Conservation (phyloP, 2,329 filamentous ascomycete genomes). For the Nemania sp. region DNA sequence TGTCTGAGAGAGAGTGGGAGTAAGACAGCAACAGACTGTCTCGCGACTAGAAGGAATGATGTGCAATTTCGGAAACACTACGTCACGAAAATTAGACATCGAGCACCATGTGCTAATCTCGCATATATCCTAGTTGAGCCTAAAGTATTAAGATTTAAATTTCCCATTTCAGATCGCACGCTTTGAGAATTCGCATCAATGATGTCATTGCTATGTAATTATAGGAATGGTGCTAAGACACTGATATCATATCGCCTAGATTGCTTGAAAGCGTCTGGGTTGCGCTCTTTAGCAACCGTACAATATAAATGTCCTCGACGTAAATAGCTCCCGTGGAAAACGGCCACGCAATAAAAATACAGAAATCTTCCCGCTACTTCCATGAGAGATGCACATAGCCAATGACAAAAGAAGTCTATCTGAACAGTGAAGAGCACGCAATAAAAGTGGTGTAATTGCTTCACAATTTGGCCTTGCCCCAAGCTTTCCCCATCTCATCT, state of each 20-base stretch:
- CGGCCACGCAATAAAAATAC: slow-evolving; percentile 2
- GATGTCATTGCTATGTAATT: slow-evolving; percentile 30
- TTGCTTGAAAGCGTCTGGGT: background rate
- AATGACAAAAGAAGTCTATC: slow-evolving; percentile 7
- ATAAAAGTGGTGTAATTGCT: background rate
- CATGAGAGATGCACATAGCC: background rate
- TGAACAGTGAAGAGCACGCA: background rate
- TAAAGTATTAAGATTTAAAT: background rate
- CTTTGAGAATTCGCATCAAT: slow-evolving; percentile 8
- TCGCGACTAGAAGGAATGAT: background rate
- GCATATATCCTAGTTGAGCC: background rate
- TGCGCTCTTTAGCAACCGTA: background rate
- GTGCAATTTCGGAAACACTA: slow-evolving; percentile 23
- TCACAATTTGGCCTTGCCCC: slow-evolving; percentile 49
- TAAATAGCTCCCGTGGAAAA: background rate
- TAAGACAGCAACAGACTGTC: background rate
- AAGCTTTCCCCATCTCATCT: slow-evolving; percentile 53
- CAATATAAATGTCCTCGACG: background rate
- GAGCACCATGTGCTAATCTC: slow-evolving; percentile 4
- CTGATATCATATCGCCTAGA: background rate
- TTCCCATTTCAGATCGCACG: background rate
- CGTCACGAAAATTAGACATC: slow-evolving; percentile 20
- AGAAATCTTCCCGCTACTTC: background rate
- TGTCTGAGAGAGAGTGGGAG: background rate
- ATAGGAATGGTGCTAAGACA: background rate